Percentiles rank a stretch among this genome's conserved stretches.
Evolutionary conservation across 768 basidiomycete genomes (phyloP).

Genomic region (Dictyophora rubrovolvata): DNA sequence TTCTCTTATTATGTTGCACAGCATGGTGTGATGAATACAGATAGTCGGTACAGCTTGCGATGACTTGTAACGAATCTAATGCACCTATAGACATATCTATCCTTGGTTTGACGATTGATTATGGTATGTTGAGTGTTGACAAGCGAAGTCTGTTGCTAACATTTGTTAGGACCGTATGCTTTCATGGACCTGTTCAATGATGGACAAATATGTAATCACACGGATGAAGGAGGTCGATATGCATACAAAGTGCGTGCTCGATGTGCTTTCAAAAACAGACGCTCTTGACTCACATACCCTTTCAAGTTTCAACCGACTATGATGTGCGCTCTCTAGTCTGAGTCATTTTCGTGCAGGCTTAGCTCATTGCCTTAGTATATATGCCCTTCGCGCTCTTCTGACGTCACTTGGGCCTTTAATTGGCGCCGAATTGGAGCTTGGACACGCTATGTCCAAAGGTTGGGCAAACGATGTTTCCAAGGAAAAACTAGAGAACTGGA

Average conservation of each 20-base stretch:
- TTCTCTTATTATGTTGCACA: background rate
- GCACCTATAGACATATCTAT: constrained; percentile 26
- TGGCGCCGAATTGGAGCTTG: constrained; percentile 61
- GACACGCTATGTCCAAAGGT: constrained; percentile 41
- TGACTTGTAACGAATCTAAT: background rate
- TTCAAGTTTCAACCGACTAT: constrained; percentile 62
- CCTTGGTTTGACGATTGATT: constrained; percentile 39
- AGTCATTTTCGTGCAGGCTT: background rate
- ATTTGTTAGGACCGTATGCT: constrained; percentile 50
- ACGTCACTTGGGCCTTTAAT: constrained; percentile 74
- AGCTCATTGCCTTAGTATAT: constrained; percentile 40
- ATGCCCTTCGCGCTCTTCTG: constrained; percentile 70
- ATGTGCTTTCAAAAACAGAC: constrained; percentile 5
- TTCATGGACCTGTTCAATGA: constrained; percentile 92
- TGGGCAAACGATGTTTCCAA: constrained; percentile 52
- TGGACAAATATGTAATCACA: constrained; percentile 85
- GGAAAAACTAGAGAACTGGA: constrained; percentile 55
- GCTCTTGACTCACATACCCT: background rate
- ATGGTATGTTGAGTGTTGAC: constrained; percentile 29
- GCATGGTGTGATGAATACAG: constrained; percentile 94
- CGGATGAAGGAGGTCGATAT: constrained; percentile 69
- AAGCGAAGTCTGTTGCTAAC: background rate
- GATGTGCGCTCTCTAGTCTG: constrained; percentile 42
- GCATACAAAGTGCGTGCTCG: constrained; percentile 44
- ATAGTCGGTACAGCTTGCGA: constrained; percentile 47